Evolutionary conservation across 2,329 filamentous ascomycete genomes (phyloP).

Genomic region (Claviceps digitariae): DNA sequence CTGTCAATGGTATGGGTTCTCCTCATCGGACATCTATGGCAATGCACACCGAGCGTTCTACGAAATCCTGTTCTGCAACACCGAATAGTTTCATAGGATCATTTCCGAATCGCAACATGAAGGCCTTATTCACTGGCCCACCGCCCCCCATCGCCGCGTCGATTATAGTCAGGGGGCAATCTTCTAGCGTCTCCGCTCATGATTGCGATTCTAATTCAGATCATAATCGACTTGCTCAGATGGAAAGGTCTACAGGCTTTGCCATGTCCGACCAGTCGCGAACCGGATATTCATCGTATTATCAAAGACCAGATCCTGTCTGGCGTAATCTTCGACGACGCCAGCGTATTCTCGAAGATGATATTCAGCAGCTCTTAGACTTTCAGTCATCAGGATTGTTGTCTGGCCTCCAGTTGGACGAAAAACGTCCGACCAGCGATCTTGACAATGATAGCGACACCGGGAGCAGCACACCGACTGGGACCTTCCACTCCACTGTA

Average conservation of each 20-base stretch:
- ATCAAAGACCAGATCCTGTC: slow-evolving; percentile 22
- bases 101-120: slow-evolving; percentile 18
- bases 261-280: slow-evolving; percentile 25
- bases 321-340: slow-evolving; percentile 34
- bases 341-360: slow-evolving; percentile 30
- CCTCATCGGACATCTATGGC: slow-evolving; percentile 1
- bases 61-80: slow-evolving; percentile 11
- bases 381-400: slow-evolving; percentile 32
- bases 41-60: slow-evolving; percentile 5
- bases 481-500: slow-evolving; percentile 25
- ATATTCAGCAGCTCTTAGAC: slow-evolving; percentile 35
- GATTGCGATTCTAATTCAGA: slow-evolving; percentile 8
- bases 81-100: slow-evolving; percentile 17
- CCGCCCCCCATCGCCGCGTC: slow-evolving; percentile 37
- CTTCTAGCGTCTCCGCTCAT: slow-evolving; percentile 3
- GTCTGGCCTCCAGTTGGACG: slow-evolving; percentile 19
- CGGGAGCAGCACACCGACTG: slow-evolving; percentile 28
- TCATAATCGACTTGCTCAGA: slow-evolving; percentile 2
- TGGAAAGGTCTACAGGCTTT: slow-evolving; percentile 13
- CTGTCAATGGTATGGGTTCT: background rate
- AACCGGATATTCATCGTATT: background rate
- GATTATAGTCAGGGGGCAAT: slow-evolving; percentile 16
- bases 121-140: slow-evolving; percentile 31
- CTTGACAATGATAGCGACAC: slow-evolving; percentile 24
- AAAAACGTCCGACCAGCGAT: slow-evolving; percentile 8